Evolutionary conservation across 2,329 filamentous ascomycete genomes (phyloP).

Genomic region (Fusarium scirpi): DNA sequence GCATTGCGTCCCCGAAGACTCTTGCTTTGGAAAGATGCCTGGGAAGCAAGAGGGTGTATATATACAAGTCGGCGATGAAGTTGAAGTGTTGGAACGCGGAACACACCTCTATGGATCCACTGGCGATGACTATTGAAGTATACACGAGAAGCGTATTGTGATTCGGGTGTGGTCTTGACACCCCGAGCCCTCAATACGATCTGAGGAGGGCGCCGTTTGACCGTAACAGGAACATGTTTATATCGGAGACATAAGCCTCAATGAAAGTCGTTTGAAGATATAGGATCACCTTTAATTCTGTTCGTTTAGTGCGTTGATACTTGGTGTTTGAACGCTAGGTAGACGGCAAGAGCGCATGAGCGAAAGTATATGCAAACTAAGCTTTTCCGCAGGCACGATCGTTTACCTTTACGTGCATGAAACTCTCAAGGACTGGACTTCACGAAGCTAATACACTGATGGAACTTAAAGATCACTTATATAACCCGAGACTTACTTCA

Average conservation of each 20-base stretch:
- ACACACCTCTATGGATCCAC: conserved; percentile 46
- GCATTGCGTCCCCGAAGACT: conserved; percentile 48
- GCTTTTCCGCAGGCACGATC: neutral
- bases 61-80: conserved; percentile 46
- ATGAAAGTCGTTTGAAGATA: neutral
- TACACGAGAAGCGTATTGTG: neutral
- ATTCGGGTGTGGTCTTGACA: neutral
- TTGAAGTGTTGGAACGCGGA: conserved; percentile 48
- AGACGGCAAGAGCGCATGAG: neutral
- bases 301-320: neutral
- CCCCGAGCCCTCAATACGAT: too few relatives aligned
- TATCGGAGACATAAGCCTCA: neutral
- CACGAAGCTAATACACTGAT: neutral
- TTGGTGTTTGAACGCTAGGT: neutral
- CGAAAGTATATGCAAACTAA: neutral
- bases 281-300: neutral
- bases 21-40: conserved; percentile 19
- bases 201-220: too few relatives aligned
- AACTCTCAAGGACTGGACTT: neutral
- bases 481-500: neutral
- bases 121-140: conserved; percentile 39
- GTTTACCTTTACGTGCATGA: neutral
- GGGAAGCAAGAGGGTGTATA: conserved; percentile 11
- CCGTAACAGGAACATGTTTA: neutral
- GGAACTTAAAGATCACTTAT: neutral